These are phyloP conservation scores for Boletus rex-veris DNA, from an alignment of 768 basidiomycete genomes.

Conservation along the genomic window DNA sequence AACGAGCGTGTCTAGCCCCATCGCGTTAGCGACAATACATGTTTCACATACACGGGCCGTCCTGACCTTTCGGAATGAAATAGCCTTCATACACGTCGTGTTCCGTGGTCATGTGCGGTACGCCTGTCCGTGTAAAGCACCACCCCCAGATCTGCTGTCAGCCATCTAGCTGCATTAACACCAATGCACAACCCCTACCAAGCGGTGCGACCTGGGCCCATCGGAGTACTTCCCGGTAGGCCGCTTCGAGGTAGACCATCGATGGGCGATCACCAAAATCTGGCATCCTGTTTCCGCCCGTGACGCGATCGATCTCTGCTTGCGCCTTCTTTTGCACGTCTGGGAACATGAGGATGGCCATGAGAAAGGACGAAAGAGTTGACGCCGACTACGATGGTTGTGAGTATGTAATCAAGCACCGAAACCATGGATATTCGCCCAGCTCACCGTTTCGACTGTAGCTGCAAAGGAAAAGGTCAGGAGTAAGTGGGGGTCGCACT, in stretches of 20 bases:
- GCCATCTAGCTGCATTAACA: background rate
- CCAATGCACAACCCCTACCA: slow-evolving; percentile 12
- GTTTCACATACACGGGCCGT: no score
- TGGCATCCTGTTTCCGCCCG: slow-evolving; percentile 32
- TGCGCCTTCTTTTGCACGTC: slow-evolving; percentile 38
- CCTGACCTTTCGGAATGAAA: slow-evolving; percentile 52
- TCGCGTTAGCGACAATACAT: background rate
- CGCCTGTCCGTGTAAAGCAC: slow-evolving; percentile 11
- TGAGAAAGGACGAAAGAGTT: slow-evolving; percentile 28
- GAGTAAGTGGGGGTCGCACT: background rate
- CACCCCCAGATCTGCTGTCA: background rate
- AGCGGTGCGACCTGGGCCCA: slow-evolving; percentile 37
- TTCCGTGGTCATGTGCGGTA: slow-evolving; percentile 34
- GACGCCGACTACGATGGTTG: slow-evolving; percentile 28
- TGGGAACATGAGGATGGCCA: slow-evolving; percentile 37
- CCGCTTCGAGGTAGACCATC: slow-evolving; percentile 27
- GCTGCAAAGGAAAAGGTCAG: slow-evolving; percentile 15
- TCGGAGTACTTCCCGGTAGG: slow-evolving; percentile 32
- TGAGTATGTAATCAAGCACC: no score
- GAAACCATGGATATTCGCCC: background rate
- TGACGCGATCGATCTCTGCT: slow-evolving; percentile 33
- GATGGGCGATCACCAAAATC: slow-evolving; percentile 28
- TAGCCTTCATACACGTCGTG: slow-evolving; percentile 47
- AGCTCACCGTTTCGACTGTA: slow-evolving; percentile 28
- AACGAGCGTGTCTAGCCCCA: slow-evolving; percentile 21